Evolutionary conservation across 768 basidiomycete genomes (phyloP).

Genomic region (Panus rudis): DNA sequence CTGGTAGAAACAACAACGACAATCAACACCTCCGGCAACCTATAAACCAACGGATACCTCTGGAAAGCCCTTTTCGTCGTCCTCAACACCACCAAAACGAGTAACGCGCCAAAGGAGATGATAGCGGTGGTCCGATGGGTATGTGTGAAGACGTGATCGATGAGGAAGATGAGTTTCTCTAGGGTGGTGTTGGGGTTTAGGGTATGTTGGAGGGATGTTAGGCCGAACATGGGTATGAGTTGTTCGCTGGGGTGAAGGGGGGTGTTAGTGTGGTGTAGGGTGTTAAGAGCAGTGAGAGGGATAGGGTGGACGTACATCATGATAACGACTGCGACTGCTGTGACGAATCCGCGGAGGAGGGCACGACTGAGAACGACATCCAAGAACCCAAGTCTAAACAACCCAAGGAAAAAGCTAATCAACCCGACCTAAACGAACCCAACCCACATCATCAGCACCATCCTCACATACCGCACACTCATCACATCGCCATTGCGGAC

Average conservation of each 20-base stretch:
- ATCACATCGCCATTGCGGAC: neutral
- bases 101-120: slow-evolving; percentile 68
- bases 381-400: slow-evolving; percentile 86
- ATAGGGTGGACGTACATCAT: slow-evolving; percentile 48
- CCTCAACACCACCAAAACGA: slow-evolving; percentile 56
- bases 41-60: slow-evolving; percentile 64
- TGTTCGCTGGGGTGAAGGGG: slow-evolving; percentile 51
- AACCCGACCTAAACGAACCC: slow-evolving; percentile 59
- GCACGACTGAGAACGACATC: slow-evolving; percentile 91
- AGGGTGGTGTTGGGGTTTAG: slow-evolving; percentile 61
- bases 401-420: slow-evolving; percentile 78
- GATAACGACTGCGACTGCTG: slow-evolving; percentile 81
- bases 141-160: slow-evolving; percentile 48
- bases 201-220: slow-evolving; percentile 45
- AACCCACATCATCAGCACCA: neutral
- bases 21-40: slow-evolving; percentile 84
- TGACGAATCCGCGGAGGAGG: slow-evolving; percentile 80
- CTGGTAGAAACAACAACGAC: slow-evolving; percentile 80
- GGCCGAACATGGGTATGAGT: slow-evolving; percentile 85
- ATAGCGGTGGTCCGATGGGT: slow-evolving; percentile 61
- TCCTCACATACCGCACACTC: neutral
- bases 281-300: neutral
- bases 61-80: slow-evolving; percentile 51
- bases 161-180: slow-evolving; percentile 72
- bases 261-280: slow-evolving; percentile 1